phyloP scores from a whole-genome alignment of 2,329 filamentous ascomycete species.

The Biscogniauxia sp. region DNA sequence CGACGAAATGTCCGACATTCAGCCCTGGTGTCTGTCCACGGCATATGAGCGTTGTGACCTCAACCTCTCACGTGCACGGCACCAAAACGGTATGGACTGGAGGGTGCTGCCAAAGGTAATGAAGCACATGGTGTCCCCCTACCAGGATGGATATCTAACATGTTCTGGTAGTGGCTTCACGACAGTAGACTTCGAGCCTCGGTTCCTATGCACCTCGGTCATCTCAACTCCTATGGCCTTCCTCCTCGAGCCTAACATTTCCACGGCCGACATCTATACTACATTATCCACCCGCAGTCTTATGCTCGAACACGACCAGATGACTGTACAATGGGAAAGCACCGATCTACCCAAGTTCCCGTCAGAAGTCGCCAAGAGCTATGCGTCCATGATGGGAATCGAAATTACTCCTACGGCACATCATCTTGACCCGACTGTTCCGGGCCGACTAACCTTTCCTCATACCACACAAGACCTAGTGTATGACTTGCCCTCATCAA shows the following conservation, averaged over 20 bases:
- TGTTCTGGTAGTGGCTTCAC: conserved; percentile 26
- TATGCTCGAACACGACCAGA: conserved; percentile 29
- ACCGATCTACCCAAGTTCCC: conserved; percentile 25
- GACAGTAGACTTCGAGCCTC: conserved; percentile 14
- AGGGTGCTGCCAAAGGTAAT: conserved; percentile 31
- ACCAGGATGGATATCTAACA: neutral
- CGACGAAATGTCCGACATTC: conserved; percentile 23
- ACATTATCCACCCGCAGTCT: conserved; percentile 22
- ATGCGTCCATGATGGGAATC: conserved; percentile 29
- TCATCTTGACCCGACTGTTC: neutral
- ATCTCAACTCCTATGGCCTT: conserved; percentile 30
- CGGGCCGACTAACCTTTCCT: neutral
- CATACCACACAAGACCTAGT: neutral
- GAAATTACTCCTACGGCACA: neutral
- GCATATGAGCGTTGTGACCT: conserved; percentile 26
- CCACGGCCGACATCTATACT: conserved; percentile 30
- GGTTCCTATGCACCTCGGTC: conserved; percentile 27
- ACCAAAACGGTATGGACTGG: conserved; percentile 26
- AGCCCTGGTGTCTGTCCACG: conserved; percentile 31
- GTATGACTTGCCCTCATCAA: neutral
- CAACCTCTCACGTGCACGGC: conserved; percentile 9
- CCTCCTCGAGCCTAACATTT: conserved; percentile 29
- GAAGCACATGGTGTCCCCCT: neutral
- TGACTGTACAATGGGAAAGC: conserved; percentile 29
- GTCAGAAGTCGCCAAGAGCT: conserved; percentile 19